These are phyloP conservation scores for Suhomyces wounanorum DNA, from an alignment of 1,139 yeast species.

Conservation along the genomic window DNA sequence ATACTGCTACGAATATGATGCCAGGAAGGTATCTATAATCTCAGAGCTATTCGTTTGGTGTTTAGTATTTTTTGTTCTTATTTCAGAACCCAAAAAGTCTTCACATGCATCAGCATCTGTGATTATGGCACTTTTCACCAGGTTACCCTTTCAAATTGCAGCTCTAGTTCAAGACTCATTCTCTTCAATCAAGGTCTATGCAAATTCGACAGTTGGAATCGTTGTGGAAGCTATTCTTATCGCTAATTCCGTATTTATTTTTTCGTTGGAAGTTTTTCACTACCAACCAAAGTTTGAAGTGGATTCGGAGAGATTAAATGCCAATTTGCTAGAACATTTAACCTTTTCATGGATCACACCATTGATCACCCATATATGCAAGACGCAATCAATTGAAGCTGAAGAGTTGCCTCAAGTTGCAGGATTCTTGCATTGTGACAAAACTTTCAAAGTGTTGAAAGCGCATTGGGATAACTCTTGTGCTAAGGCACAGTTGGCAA, in stretches of 20 bases:
- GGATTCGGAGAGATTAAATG: conserved; percentile 16
- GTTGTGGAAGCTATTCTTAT: conserved; percentile 15
- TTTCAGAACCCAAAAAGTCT: conserved; percentile 12
- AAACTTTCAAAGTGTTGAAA: conserved; percentile 9
- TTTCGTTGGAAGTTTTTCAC: conserved; percentile 19
- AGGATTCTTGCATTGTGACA: conserved; percentile 11
- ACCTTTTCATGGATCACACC: conserved; percentile 32
- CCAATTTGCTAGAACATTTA: conserved; percentile 22
- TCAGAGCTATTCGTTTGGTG: not conserved
- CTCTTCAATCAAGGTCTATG: conserved; percentile 20
- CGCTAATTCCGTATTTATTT: conserved; percentile 14
- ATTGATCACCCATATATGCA: conserved; percentile 24
- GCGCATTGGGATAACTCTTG: conserved; percentile 13
- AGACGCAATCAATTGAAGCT: conserved; percentile 23
- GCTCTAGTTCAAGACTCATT: conserved; percentile 19
- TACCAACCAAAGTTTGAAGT: conserved; percentile 22
- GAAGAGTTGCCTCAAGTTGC: conserved; percentile 23
- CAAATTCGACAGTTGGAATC: conserved; percentile 4
- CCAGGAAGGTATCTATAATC: not conserved
- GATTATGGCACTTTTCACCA: conserved; percentile 15
- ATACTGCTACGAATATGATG: not conserved
- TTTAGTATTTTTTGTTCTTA: conserved; percentile 12
- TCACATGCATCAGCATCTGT: conserved; percentile 15
- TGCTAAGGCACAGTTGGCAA: not conserved
- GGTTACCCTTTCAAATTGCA: conserved; percentile 10